Evolutionary conservation across 192 early-diverging fungal species (phyloP), one percentile per base, ranked within the genome.

Genomic region (Backusella psychrophila): DNA sequence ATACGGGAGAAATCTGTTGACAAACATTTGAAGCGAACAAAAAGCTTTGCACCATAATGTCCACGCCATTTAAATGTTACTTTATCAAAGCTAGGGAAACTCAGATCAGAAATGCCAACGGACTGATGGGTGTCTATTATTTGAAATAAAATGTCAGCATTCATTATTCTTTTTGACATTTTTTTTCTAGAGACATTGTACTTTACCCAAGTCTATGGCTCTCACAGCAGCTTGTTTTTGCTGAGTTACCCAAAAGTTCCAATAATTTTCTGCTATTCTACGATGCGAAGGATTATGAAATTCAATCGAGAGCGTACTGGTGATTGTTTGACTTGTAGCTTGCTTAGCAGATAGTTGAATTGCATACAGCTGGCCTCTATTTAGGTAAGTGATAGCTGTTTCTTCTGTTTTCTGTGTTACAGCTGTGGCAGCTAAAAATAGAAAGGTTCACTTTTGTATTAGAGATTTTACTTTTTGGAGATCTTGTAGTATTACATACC

Each of bases 1-100:
- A 93, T 90, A 8, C 90, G 77, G 69, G 89, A 91, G 78, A 93
- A 93, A 72, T 93, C 92, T 0, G 92, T 93, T 2, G 92, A 93
- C 34, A 93, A 78, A 75, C 90, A 92, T 75, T 92, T 91, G 77
- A 92, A 93, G 31, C 89, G 86, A 23, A 92, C 74, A 81, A 86
- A 85, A 21, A 93, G 82, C 66, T 90, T 89, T 72, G 90, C 88
- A 21, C 88, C 87, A 35, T 82, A 81, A 26, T 82, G 80, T 15
- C 90, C 89, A 42, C 89, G 85, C 92, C 92, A 93, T 29, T 89
- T 85, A 80, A 93, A 89, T 7, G 87, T 81, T n/a, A 92, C 87
- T 6, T 89, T 82, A 78, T 93, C 91, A 85, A 93, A 90, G n/a
- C 71, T 26, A 77, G 86, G 52, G 76, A 69, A 79, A 1, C 33